A percentile compares a stretch with the other conserved stretches of the same genome.
phyloP scores from a whole-genome alignment of 148 eudicot genomes.

The Fagopyrum homotropicum region DNA sequence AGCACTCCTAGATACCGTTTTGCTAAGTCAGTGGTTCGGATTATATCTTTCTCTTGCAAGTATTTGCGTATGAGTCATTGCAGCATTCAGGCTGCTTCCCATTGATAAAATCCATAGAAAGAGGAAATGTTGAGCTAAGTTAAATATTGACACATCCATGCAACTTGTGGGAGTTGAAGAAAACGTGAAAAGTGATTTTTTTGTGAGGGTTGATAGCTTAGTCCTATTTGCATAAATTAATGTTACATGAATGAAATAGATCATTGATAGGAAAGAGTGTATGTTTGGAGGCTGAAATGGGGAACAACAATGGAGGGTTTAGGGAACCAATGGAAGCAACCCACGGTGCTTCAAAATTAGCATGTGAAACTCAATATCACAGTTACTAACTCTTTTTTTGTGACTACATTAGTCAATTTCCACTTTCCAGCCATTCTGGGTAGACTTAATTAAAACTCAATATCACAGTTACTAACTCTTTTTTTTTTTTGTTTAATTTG shows the following conservation, averaged over 20 bases:
- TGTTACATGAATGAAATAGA: neutral
- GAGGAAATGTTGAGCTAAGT: neutral
- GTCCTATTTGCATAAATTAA: neutral
- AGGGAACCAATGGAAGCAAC: neutral
- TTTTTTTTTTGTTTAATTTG: neutral
- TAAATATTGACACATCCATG: neutral
- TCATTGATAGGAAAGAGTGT: neutral
- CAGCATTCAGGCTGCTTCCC: neutral
- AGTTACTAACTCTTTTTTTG: too few relatives aligned
- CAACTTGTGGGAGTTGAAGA: neutral
- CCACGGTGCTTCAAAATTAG: neutral
- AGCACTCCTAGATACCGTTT: neutral
- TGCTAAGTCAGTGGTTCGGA: neutral
- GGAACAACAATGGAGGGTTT: neutral
- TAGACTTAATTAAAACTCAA: neutral
- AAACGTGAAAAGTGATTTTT: neutral
- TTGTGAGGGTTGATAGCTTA: neutral
- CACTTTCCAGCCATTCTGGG: neutral
- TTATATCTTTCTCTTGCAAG: neutral
- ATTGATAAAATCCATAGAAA: neutral
- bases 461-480: neutral
- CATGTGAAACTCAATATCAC: neutral
- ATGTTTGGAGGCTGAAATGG: neutral
- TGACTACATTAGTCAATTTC: neutral
- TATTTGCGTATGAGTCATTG: neutral